Evolutionary conservation across 768 basidiomycete species (phyloP), one percentile per base, ranked within the genome.

Genomic region (Cytidiella melzeri): DNA sequence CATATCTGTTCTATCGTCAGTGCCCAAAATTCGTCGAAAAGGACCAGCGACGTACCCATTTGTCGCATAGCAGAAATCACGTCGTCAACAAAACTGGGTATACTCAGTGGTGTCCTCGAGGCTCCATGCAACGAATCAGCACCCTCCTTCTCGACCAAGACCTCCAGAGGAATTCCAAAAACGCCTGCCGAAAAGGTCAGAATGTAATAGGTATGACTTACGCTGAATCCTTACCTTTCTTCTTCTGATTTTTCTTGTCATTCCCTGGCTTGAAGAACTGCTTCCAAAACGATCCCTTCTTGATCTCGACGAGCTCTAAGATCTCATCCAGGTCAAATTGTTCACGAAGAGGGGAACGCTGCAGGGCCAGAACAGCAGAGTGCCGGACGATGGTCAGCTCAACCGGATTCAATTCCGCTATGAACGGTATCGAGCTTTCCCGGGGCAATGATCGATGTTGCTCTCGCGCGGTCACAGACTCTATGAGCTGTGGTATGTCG

Each of bases 11-110:
- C 26, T 27, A 25, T 28, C 41, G 38, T 53, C 19, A 51, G 46
- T 36, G 13, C 15, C 25, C 34, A 19, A 26, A 19, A 34, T 24
- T 18, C 30, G 12, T 23, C 27, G 38, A 28, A 36, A n/a, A 25
- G 20, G 34, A 42, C 4, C 11, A 25, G 25, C 15, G 12, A 69
- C 86, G 55, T 49, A 96, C 95, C 95, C 96, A 98, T 98, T 66
- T 97, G 94, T 62, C 88, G 78, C 96, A 99, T 98, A 10, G 96
- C 93, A 44, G 92, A 95, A 41, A 99, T 82, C 51, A 96, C 91
- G 61, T 99, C 96, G 64, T 99, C 96, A 50, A 99, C 90, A 64
- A 99, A 97, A 66, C 92, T 97, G 12, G 96, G 96, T 19, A 99
- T 85, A 57, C 91, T 76, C 55, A 99, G 61, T 5, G 91, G 80